Evolutionary conservation across 495 filamentous ascomycete species (phyloP), one percentile per base, ranked within the genome.

Genomic region (Annulohypoxylon stygium): DNA sequence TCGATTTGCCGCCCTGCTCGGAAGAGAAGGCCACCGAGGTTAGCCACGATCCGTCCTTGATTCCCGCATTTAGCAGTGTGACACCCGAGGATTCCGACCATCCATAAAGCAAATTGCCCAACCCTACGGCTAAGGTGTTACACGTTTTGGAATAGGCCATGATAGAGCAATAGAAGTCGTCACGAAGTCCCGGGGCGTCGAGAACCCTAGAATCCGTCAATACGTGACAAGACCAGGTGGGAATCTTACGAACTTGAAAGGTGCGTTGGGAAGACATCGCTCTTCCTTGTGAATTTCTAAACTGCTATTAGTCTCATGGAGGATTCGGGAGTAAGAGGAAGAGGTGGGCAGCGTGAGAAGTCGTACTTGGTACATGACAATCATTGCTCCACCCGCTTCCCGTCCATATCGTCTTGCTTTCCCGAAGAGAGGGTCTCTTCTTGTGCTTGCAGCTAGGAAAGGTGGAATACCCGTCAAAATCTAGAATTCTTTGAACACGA

Each of bases 141-240:
- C 87, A 86, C 7, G 86, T 90, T 23, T 84, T 80, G 1, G 90
- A 97, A 79, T 98, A 98, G 6, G 96, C 93, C 57, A 99, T 86
- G 7, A 94, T 86, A 0, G 95, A 94, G 81, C 94, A 98, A 78
- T 99, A 99, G 75, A 94, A 99, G 79, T 99, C 97, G 78, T 99
- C 96, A 30, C 93, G 87, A 53, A 98, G 86, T 25, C 88, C 87
- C 1, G 95, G 95, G 3, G 96, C 96, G 82, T 97, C 93, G 12
- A 99, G 83, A 3, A 97, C 94, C 80, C 84, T 86, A 45, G 18
- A 58, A 48, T 4, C 9, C 47, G 61, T 77, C 8, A 77, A 65
- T 23, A 57, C 30, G 1, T 37, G 16, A 23, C 8, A 16, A 16
- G 25, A 23, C 5, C 51, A 18, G 47, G 11, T 18, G 14, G 36